A percentile compares a stretch with the other conserved stretches of the same genome.
These are phyloP conservation scores for Rhizophagus sp. DNA, from an alignment of 192 early-diverging fungal species.

Conservation along the genomic window DNA sequence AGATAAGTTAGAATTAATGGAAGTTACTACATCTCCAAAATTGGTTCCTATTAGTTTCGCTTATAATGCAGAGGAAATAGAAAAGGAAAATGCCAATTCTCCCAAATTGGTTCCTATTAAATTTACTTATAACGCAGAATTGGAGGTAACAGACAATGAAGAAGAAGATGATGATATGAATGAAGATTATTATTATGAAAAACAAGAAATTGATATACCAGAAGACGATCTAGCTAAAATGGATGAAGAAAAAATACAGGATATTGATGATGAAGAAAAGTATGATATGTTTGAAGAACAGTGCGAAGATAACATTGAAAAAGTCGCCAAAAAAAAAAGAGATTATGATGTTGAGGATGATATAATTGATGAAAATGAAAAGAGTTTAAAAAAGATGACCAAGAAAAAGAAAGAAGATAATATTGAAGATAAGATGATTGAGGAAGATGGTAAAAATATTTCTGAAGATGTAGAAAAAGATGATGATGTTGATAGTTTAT, in stretches of 20 bases:
- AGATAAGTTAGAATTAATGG: constrained; percentile 7
- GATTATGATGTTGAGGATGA: neutral
- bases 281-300: neutral
- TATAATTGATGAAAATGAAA: neutral
- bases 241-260: neutral
- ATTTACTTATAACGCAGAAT: neutral
- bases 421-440: neutral
- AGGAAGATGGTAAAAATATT: neutral
- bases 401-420: neutral
- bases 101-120: neutral
- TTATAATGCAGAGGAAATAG: neutral
- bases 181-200: neutral
- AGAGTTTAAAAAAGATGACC: neutral
- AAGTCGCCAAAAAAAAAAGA: neutral
- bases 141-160: neutral
- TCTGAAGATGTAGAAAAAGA: neutral
- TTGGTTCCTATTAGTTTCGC: constrained; percentile 3
- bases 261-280: neutral
- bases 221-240: neutral
- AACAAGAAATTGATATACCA: neutral
- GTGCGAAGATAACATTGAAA: neutral
- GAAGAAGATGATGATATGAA: constrained; percentile 1
- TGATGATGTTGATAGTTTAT: neutral
- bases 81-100: neutral
- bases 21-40: constrained; percentile 4